Evolutionary conservation across 202 grass and related monocot genomes (phyloP).

Genomic region (Panicum hallii): DNA sequence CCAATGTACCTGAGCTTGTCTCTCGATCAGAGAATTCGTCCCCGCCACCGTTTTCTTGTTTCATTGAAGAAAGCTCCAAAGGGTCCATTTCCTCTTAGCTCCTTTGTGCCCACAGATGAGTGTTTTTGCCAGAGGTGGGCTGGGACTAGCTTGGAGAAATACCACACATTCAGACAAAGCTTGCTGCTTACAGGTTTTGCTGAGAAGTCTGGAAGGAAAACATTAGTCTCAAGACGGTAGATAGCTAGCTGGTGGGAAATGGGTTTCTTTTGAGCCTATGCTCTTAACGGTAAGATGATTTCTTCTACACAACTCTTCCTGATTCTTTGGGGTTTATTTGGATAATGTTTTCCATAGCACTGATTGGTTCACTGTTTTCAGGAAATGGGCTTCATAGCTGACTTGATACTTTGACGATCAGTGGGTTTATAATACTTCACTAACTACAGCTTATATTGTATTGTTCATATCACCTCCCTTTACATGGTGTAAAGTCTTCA

Average conservation of each 20-base stretch:
- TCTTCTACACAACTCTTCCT: background rate
- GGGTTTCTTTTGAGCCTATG: conserved; percentile 12
- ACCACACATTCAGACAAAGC: conserved; percentile 79
- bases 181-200: conserved; percentile 67
- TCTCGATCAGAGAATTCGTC: conserved; percentile 93
- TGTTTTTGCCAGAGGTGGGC: conserved; percentile 91
- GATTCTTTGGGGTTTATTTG: conserved; percentile 6
- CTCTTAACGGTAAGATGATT: conserved; percentile 43
- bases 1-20: conserved; percentile 95
- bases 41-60: conserved; percentile 85
- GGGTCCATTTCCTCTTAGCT: conserved; percentile 95
- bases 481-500: conserved; percentile 23
- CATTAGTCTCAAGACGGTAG: conserved; percentile 49
- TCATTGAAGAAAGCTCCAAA: conserved; percentile 91
- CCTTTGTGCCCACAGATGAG: conserved; percentile 84
- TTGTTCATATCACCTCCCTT: conserved; percentile 15
- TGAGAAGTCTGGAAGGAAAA: conserved; percentile 63
- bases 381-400: conserved; percentile 38
- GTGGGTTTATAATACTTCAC: conserved; percentile 27
- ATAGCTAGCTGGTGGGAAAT: conserved; percentile 27
- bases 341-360: conserved; percentile 2
- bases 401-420: conserved; percentile 18
- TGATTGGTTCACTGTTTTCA: conserved; percentile 48
- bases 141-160: conserved; percentile 86
- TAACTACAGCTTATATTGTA: conserved; percentile 34